Evolutionary conservation across 768 basidiomycete genomes (phyloP).

Genomic region (Pleurotus ostreatus): DNA sequence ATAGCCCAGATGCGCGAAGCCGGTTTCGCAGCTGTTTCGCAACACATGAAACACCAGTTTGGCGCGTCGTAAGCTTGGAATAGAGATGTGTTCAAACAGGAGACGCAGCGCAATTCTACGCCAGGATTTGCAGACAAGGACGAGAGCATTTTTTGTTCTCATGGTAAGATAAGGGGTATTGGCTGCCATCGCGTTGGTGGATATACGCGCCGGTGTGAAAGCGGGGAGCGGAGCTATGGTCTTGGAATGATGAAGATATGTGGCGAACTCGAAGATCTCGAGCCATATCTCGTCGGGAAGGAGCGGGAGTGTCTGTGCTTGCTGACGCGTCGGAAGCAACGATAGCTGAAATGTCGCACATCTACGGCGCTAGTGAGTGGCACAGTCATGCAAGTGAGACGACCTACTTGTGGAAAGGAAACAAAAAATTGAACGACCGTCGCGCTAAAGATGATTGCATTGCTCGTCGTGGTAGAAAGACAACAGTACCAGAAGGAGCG

Average conservation of each 20-base stretch:
- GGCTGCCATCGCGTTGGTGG: slow-evolving; percentile 39
- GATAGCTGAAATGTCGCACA: slow-evolving; percentile 3
- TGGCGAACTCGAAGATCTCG: slow-evolving; percentile 55
- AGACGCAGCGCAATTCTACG: slow-evolving; percentile 36
- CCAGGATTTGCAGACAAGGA: slow-evolving; percentile 46
- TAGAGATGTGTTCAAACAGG: slow-evolving; percentile 41
- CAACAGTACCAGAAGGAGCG: not conserved
- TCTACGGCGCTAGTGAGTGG: not conserved
- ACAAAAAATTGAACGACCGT: not conserved
- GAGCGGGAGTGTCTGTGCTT: not conserved
- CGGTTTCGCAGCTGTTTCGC: slow-evolving; percentile 12
- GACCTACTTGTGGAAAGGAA: not conserved
- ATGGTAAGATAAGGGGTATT: slow-evolving; percentile 44
- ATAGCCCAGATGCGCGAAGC: slow-evolving; percentile 1
- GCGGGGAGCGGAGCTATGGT: slow-evolving; percentile 44
- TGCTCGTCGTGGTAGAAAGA: not conserved
- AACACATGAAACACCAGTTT: slow-evolving; percentile 32
- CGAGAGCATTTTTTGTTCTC: slow-evolving; percentile 46
- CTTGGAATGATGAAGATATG: slow-evolving; percentile 39
- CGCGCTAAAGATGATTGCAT: not conserved
- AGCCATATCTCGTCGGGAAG: slow-evolving; percentile 51
- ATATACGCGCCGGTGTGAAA: slow-evolving; percentile 35
- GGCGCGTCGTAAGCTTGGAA: slow-evolving; percentile 42
- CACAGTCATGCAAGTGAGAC: not conserved
- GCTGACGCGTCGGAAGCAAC: not conserved